Base-by-base conservation (phyloP, 345 rosid species). In the Lepidium didymum region DNA sequence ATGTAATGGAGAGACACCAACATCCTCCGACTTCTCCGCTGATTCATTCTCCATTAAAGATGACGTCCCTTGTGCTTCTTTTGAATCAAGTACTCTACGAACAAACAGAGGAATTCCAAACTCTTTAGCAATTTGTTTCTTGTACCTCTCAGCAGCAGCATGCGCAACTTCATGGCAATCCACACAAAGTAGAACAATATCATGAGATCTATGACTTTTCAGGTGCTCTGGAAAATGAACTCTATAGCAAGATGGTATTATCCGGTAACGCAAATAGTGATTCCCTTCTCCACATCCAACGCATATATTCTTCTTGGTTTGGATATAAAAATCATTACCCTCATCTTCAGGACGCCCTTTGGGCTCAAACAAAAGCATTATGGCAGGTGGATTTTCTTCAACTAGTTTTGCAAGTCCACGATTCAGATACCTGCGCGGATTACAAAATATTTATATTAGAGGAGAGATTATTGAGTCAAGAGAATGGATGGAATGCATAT, bases 281-380 rank as follows among this genome's bases (percentile, higher is more conserved):
- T 83, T 83, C 63, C 95, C 95, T 81, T 89, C 93, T 35, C 97
- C 99, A 82, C 99, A 94, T 43, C 99, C 80, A 25, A 91, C 99
- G 44, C 99, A 94, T 34, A 94, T 85, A 72, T 94, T 94, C 72
- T 72, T 89, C 87, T 94, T 94, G 45, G 90, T 91, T 67, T 89
- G 99, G 50, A 89, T 91, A 72, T 94, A 94, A 75, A 94, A 94
- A 41, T 86, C 99, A 81, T 91, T 94, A 46, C 75, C 96, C 78
- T 94, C 97, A 79, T 94, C 97, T 77, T 94, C 99, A 4, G 97
- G 99, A 51, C 89, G 96, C 10, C 97, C 99, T 80, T 94, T 94
- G 0, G 96, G 99, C 67, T 94, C 97, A 63, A 94, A 94, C 58
- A 85, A 81, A 67, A 91, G 97, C 85, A 81, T 91, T 75, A 94